Base-by-base conservation (phyloP, 371 early-diverging fungal genomes). In the Mucor mucedo region DNA sequence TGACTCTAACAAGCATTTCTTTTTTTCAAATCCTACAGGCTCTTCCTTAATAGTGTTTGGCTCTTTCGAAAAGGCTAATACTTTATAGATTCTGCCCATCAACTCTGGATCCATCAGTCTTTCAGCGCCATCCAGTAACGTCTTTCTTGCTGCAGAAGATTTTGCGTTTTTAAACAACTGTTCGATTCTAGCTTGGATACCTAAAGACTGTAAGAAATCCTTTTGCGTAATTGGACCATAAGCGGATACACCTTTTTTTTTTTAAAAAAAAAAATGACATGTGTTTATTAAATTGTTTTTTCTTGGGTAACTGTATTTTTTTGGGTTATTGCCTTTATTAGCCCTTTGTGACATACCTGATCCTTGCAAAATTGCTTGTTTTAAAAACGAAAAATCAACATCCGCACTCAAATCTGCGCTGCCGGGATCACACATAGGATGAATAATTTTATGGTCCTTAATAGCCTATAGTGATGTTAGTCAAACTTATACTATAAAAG, bases 351-450 rank as follows among this genome's bases (percentile, higher is more conserved):
- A 41, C 84, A 86, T 59, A 85, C 70, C 52, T 48, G 73, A 47
- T 39, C 57, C 62, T 30, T 73, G 80, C 14, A 64, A 62, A 40
- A 86, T 83, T 0, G 90, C 89, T 16, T 84, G 71, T 47, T 84
- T 83, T 47, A 98, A 66, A 55, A 89, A 85, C 28, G 85, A 70
- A 75, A 98, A 98, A 71, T 98, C 95, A 0, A 98, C 98, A 75
- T 98, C 94, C 0, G 91, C 93, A 58, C 93, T 95, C 29, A 98
- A 75, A 82, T 98, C 98, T 27, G 90, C 85, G 11, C 85, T 85
- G 4, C 98, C 98, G 1, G 97, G 97, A 27, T 77, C 68, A 32
- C 82, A 84, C 58, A 97, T 84, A 1, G 92, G 88, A 71, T 91
- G 78, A 0, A 87, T 84, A 65, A 95, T 93, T 66, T 87, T 72